Evolutionary conservation across 306 rosid species (phyloP).

Genomic region (Cicer judaicum): DNA sequence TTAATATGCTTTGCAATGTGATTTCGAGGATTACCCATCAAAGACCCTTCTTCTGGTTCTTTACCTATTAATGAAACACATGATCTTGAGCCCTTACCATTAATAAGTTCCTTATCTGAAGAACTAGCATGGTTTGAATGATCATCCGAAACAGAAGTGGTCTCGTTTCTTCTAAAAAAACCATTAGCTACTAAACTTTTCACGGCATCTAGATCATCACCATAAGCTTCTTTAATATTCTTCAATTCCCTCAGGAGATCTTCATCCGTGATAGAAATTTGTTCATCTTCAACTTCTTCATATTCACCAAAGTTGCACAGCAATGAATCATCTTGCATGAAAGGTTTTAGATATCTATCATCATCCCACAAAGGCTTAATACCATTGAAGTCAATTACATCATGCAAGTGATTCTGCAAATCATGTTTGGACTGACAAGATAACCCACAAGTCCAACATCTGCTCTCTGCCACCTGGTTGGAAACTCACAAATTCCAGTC

Average conservation of each 20-base stretch:
- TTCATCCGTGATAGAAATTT: slow-evolving; percentile 46
- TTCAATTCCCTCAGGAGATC: slow-evolving; percentile 58
- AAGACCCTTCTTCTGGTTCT: slow-evolving; percentile 43
- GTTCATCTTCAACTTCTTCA: slow-evolving; percentile 71
- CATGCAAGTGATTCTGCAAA: slow-evolving; percentile 75
- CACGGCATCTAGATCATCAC: slow-evolving; percentile 40
- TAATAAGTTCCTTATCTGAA: slow-evolving; percentile 42
- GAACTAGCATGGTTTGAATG: slow-evolving; percentile 48
- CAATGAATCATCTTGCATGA: slow-evolving; percentile 73
- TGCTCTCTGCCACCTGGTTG: slow-evolving; percentile 69
- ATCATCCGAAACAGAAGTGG: slow-evolving; percentile 49
- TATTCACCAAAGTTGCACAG: slow-evolving; percentile 79
- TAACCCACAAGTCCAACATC: slow-evolving; percentile 84
- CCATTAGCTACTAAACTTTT: slow-evolving; percentile 43
- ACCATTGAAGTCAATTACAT: slow-evolving; percentile 47
- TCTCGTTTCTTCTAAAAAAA: slow-evolving; percentile 39
- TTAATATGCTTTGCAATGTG: slow-evolving; percentile 62
- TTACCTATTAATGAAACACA: slow-evolving; percentile 42
- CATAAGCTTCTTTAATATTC: slow-evolving; percentile 48
- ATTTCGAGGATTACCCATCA: slow-evolving; percentile 52
- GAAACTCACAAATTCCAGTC: not conserved
- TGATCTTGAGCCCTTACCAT: slow-evolving; percentile 49
- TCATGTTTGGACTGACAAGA: slow-evolving; percentile 58
- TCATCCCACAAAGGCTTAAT: slow-evolving; percentile 64
- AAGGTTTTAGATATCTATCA: slow-evolving; percentile 77